These are phyloP conservation scores for Leishmania braziliensis DNA, from an alignment of 208 protist species.

Conservation along the genomic window DNA sequence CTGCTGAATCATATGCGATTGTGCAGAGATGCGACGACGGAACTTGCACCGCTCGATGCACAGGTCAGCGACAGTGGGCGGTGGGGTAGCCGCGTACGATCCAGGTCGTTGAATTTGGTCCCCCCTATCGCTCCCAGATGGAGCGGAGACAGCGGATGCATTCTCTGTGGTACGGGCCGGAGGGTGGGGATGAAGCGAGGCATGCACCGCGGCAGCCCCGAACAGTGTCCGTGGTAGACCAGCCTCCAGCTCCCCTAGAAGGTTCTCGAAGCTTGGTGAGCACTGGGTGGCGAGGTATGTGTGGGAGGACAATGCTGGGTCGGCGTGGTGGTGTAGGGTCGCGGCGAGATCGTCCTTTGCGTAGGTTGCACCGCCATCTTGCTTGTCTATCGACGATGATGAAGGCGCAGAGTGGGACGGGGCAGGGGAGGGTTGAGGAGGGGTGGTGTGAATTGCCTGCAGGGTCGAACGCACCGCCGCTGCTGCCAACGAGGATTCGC, in stretches of 20 bases:
- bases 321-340: background rate
- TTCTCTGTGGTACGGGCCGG: background rate
- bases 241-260: slow-evolving; percentile 30
- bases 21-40: slow-evolving; percentile 96
- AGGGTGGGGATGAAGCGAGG: background rate
- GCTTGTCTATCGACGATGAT: background rate
- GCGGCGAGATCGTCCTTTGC: background rate
- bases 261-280: slow-evolving; percentile 23
- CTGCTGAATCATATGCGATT: background rate
- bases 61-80: slow-evolving; percentile 95
- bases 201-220: background rate
- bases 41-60: slow-evolving; percentile 99
- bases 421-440: background rate
- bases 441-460: slow-evolving; percentile 15
- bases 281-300: slow-evolving; percentile 20
- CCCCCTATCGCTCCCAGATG: background rate
- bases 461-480: slow-evolving; percentile 14
- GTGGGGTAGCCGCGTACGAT: background rate
- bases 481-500: slow-evolving; percentile 21
- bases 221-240: slow-evolving; percentile 4
- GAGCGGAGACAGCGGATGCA: background rate
- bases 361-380: background rate
- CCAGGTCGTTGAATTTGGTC: background rate
- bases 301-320: background rate
- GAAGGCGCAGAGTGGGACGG: background rate